Percentiles rank a stretch among this genome's conserved stretches.
Evolutionary conservation across 345 rosid genomes (phyloP).

Genomic region (Carallia brachiata): DNA sequence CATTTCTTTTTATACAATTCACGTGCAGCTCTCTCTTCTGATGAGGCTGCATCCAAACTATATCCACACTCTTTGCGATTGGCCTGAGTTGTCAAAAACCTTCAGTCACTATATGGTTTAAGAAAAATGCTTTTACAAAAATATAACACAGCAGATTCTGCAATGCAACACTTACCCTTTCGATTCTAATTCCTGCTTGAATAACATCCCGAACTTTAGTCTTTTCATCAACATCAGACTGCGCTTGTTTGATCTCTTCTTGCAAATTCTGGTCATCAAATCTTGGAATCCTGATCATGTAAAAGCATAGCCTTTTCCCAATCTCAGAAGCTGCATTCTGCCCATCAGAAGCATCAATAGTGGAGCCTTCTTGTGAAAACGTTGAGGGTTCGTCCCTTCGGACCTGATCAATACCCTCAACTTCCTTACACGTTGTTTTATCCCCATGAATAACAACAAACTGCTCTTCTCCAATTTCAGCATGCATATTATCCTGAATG

Average conservation of each 20-base stretch:
- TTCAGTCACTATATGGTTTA: slow-evolving; percentile 19
- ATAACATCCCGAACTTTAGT: slow-evolving; percentile 62
- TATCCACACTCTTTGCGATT: slow-evolving; percentile 38
- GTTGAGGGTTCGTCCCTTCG: slow-evolving; percentile 18
- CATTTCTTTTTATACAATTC: slow-evolving; percentile 54
- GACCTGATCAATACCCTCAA: slow-evolving; percentile 22
- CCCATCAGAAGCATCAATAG: slow-evolving; percentile 37
- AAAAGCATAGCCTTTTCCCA: slow-evolving; percentile 51
- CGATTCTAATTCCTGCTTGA: slow-evolving; percentile 44
- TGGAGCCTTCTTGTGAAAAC: slow-evolving; percentile 31
- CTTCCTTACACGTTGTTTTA: slow-evolving; percentile 18
- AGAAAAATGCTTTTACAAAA: neutral
- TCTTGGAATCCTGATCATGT: slow-evolving; percentile 61
- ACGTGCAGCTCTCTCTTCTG: slow-evolving; percentile 62
- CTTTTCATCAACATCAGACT: slow-evolving; percentile 54
- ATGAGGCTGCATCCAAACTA: slow-evolving; percentile 40
- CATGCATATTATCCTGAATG: neutral
- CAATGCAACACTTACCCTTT: slow-evolving; percentile 39
- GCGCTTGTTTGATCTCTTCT: slow-evolving; percentile 54
- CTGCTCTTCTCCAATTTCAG: slow-evolving; percentile 18
- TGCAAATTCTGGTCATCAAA: slow-evolving; percentile 47
- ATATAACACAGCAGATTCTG: neutral
- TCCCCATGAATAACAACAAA: slow-evolving; percentile 6
- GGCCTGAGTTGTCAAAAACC: slow-evolving; percentile 39
- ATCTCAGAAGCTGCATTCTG: slow-evolving; percentile 35